Percentiles rank a stretch among this genome's conserved stretches.
Conservation (phyloP, 441 rosid genomes). For the Eruca vesicaria region DNA sequence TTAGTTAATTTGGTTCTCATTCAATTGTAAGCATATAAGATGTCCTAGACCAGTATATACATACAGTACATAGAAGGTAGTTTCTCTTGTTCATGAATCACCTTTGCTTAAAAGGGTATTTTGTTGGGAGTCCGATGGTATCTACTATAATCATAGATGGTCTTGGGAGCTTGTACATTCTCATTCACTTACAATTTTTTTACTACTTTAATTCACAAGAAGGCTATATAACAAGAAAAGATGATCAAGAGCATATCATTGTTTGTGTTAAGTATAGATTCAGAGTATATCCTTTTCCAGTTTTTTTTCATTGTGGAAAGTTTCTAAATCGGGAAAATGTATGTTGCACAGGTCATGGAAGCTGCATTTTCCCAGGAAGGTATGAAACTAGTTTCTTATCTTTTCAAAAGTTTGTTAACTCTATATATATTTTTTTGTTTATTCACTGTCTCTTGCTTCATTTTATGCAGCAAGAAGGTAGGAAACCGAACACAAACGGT, state of each 20-base stretch:
- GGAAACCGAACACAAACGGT: slow-evolving; percentile 61
- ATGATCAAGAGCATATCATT: not conserved
- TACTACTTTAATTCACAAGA: not conserved
- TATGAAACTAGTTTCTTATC: slow-evolving; percentile 28
- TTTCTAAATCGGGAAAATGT: slow-evolving; percentile 25
- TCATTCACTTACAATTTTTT: not conserved
- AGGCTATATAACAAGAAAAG: slow-evolving; percentile 1
- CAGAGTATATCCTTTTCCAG: not conserved
- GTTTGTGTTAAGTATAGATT: not conserved
- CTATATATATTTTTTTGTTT: not conserved
- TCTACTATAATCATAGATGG: not conserved
- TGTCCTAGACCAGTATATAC: not conserved
- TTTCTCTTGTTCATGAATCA: not conserved
- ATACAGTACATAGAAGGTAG: not conserved
- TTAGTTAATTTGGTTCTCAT: not conserved
- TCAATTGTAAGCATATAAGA: not conserved
- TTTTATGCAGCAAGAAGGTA: slow-evolving; percentile 65
- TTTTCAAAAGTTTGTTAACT: not conserved
- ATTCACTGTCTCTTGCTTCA: not conserved
- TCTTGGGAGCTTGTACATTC: not conserved
- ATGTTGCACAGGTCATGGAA: slow-evolving; percentile 83
- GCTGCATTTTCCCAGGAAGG: slow-evolving; percentile 97
- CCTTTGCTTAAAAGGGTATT: not conserved
- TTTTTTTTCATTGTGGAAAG: not conserved
- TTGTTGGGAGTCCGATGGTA: not conserved